Evolutionary conservation across 2,329 filamentous ascomycete species (phyloP), one percentile per base, ranked within the genome.

Genomic region (Thielaviopsis musarum): DNA sequence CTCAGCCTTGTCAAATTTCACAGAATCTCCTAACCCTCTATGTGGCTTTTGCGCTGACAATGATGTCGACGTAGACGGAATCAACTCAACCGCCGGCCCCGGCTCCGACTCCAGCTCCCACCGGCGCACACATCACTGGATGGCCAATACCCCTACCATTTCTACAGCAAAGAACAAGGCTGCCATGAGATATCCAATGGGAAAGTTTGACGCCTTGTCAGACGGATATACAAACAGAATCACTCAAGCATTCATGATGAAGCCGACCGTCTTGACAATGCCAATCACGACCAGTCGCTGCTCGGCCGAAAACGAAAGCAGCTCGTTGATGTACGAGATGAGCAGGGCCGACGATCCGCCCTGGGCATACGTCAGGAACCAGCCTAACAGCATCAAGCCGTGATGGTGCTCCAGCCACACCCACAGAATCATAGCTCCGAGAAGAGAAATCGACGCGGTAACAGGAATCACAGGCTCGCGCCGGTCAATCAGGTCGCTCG

Each of bases 401-500:
- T 65, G 64, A 52, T 71, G 69, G 38, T 68, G 59, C 54, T 68
- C 67, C 0, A 69, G 70, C 63, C 68, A 72, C 1, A 69, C 64
- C 12, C 66, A 68, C 2, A 73, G 62, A 30, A 71, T 70, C 54
- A 69, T 65, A 48, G 68, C 70, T 0, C 70, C 69, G 1, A 66
- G 60, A 7, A 73, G 61, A 13, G 70, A 66, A 5, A 71, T 53
- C 7, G 71, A 67, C 0, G 72, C 77, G 1, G 74, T 76, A 54
- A 77, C 73, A 7, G 81, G 66, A 51, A 78, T 75, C 0, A 79
- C 71, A 1, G 78, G 80, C 77, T 77, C 80, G 12, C 79, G 70
- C 24, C 69, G 70, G 30, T 77, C 77, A 57, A 76, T 67, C 5
- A 70, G 73, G 67, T 75, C 81, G 12, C 72, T 81, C 19, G 70